Percentiles rank a stretch among this genome's conserved stretches.
phyloP scores from a whole-genome alignment of 495 filamentous ascomycete species.

The Letharia columbiana region DNA sequence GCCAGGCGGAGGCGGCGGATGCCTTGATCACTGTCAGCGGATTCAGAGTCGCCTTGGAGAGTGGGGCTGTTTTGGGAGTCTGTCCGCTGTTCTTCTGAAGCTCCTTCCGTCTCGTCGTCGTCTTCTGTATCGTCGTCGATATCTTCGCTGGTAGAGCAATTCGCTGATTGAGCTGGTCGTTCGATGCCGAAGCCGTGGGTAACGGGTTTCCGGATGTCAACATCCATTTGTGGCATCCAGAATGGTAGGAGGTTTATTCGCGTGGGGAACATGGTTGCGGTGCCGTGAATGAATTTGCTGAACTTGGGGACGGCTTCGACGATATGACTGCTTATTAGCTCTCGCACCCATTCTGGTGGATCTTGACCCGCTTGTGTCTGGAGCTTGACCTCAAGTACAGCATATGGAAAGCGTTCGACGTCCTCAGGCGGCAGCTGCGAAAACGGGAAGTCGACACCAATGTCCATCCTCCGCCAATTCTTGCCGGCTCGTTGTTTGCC shows the following conservation, averaged over 20 bases:
- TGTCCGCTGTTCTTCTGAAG: conserved; percentile 18
- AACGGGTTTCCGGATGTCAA: conserved; percentile 90
- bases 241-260: conserved; percentile 87
- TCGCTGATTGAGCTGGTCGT: conserved; percentile 62
- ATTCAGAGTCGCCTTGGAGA: conserved; percentile 17
- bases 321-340: conserved; percentile 83
- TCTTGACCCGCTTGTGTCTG: conserved; percentile 97
- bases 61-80: conserved; percentile 17
- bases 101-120: conserved; percentile 35
- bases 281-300: conserved; percentile 98
- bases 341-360: conserved; percentile 90
- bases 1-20: conserved; percentile 39
- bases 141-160: conserved; percentile 68
- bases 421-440: conserved; percentile 77
- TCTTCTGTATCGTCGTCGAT: conserved; percentile 51
- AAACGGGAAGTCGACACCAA: conserved; percentile 94
- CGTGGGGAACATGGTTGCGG: conserved; percentile 73
- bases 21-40: conserved; percentile 22
- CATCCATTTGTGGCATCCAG: conserved; percentile 98
- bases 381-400: conserved; percentile 92
- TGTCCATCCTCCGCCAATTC: conserved; percentile 97
- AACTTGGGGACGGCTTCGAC: conserved; percentile 98
- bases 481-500: conserved; percentile 64
- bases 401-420: conserved; percentile 87
- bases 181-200: conserved; percentile 83